Base-by-base conservation (phyloP, 371 early-diverging fungal genomes). In the Mucor plumbeus region DNA sequence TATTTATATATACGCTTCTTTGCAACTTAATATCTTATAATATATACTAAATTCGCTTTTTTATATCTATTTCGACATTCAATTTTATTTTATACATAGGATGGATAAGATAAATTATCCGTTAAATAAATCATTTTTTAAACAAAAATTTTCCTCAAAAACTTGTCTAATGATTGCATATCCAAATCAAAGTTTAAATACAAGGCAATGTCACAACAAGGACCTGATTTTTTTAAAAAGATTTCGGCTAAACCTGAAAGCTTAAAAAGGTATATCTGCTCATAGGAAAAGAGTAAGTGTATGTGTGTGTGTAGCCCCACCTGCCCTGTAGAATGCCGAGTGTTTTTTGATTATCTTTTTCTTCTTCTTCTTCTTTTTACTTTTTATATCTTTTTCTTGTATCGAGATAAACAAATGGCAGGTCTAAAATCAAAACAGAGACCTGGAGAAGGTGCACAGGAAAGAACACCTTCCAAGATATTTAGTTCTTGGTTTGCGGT, bases 391-490 rank as follows among this genome's bases (percentile, higher is more conserved):
- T 39, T 33, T 11, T 57, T 11, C 7, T 57, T 31, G 31, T 55
- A 14, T 15, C 15, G 11, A 6, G 4, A n/a, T 7, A 44, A 44
- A 41, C 7, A 40, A 26, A 65, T 65, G 65, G 53, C 59, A 50
- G 59, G 65, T 40, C 36, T n/a, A 65, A 48, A 38, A 7, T 39
- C n/a, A 9, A 48, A 14, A 61, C 26, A 21, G 17, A 31, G 35
- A 48, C 65, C 65, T 59, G 65, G 65, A 15, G 36, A 50, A 26
- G 61, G 59, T 4, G 38, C 59, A 5, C 43, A 55, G 44, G 61
- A 70, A 48, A 61, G 73, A 39, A 62, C 73, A 13, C 38, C 39
- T 6, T 54, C 59, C 53, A 65, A 59, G 36, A 41, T 72, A 4
- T 11, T 31, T 7, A 13, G 17, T 7, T 68, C 73, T 34, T 72